Base-by-base conservation (phyloP, 1,284 basidiomycete species). In the Microbotryomycetes sp. region DNA sequence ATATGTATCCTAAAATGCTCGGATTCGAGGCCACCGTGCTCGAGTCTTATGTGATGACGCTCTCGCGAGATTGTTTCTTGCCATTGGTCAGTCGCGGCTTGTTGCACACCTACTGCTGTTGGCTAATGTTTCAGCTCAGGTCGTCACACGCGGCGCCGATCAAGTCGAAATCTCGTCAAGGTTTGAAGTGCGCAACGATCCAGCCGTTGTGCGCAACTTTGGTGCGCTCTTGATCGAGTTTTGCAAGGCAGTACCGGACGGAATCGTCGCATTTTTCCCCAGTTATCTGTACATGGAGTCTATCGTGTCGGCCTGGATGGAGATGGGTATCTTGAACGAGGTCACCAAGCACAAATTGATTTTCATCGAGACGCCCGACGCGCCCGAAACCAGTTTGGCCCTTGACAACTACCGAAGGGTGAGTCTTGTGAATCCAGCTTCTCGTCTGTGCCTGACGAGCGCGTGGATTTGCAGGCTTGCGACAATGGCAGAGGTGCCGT, bases 1-100 rank as follows among this genome's bases (percentile, higher is more conserved):
- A 99, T 78, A 99, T 99, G 96, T 96, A 99, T 76, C 96, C 96
- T 24, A 99, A 98, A 78, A 99, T 99, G 88, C 81, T 99, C 48
- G 91, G 94, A 71, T 99, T 99, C 75, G 91, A 91, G 30, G 93
- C 96, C 2, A 91, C 96, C 24, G 89, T 97, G 11, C 89, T 96
- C 78, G 94, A 97, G 76, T 90, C 89, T 3, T 99, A 98, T 77
- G 84, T 94, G 3, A 99, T 99, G 96, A 97, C 96, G 15, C 82
- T 99, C 31, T 89, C 91, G 3, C 84, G 96, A 60, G 96, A 97
- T 73, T 91, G 92, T 61, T 99, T 99, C 79, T 77, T 99, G 71
- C 96, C 96, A n/a, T 79, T 98, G 76, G 92, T 89, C 60, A 67
- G 83, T 78, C 35, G 23, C 18, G n/a, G n/a, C n/a, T n/a, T n/a